Percentiles rank a stretch among this genome's conserved stretches.
These are phyloP conservation scores for Calocera cornea DNA, from an alignment of 768 basidiomycete species.

Conservation along the genomic window DNA sequence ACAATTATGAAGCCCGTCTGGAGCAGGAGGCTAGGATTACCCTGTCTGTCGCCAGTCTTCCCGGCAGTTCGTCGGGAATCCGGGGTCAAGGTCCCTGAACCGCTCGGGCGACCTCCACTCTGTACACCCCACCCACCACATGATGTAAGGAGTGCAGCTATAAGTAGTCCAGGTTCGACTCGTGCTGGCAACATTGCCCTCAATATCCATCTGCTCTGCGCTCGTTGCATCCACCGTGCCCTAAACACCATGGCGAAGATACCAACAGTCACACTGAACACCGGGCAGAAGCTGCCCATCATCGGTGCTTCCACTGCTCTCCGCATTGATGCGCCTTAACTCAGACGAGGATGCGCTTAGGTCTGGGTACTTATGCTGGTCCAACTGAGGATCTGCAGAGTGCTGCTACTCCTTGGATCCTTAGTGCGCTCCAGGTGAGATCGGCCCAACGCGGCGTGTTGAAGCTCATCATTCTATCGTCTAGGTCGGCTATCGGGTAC, in stretches of 20 bases:
- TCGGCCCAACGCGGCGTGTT: not conserved
- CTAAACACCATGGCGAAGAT: not conserved
- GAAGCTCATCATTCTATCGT: not conserved
- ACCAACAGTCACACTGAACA: not conserved
- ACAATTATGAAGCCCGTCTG: too few species aligned
- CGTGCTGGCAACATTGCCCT: not conserved
- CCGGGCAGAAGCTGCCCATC: not conserved
- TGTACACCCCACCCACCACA: not conserved
- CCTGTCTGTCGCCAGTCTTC: too few species aligned
- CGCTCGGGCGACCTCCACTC: too few species aligned
- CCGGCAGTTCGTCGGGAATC: too few species aligned
- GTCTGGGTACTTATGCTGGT: not conserved
- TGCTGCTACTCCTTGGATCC: not conserved
- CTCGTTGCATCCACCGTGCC: not conserved
- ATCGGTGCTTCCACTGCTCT: not conserved
- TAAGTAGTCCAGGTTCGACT: not conserved
- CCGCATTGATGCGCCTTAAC: not conserved
- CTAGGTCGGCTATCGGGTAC: not conserved
- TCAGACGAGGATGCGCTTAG: not conserved
- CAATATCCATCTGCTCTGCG: not conserved
- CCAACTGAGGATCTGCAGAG: not conserved
- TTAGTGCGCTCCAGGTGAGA: not conserved
- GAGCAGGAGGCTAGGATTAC: too few species aligned
- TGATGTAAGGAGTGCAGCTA: not conserved
- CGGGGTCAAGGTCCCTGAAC: too few species aligned